Evolutionary conservation across 495 filamentous ascomycete genomes (phyloP), one percentile per base, ranked within the genome.

Genomic region (Tricharina praecox): DNA sequence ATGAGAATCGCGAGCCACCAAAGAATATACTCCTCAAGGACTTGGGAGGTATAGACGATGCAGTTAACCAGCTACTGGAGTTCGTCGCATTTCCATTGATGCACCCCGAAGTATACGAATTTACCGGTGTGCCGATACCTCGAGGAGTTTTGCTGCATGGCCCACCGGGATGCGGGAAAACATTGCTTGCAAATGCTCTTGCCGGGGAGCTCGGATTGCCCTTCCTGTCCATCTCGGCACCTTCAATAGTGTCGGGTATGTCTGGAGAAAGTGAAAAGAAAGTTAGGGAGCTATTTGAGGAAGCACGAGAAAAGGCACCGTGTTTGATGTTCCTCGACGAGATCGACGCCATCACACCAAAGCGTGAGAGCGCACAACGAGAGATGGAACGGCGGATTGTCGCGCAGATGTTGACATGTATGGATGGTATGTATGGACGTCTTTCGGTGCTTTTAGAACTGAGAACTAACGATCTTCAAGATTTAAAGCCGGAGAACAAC

Each of bases 321-420:
- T 94, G 87, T 59, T 67, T 97, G 3, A 73, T 97, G 5, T 95
- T 97, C 62, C 81, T 97, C 48, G 90, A 95, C 55, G 90, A 97
- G 62, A 93, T 95, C 50, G 90, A 97, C 62, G 82, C 84, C 13
- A 93, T 95, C 50, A 90, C 90, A 32, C 85, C 85, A 3, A 95
- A 94, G 64, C 71, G 88, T 36, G 90, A 95, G 59, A 88, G 76
- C 55, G 83, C 87, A n/a, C 86, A 93, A 58, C 76, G 85, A 54
- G 85, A 93, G 58, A 96, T 96, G 88, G 88, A 96, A 64, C 86
- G 87, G 64, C 68, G 88, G 38, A 96, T 96, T 58, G 88, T 96
- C 16, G 83, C 87, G 1, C 87, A 95, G 63, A 74, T 96, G 53
- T 68, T 93, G 49, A 88, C 83, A 9, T 90, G 83, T 53, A 61